Evolutionary conservation across 2,329 filamentous ascomycete species (phyloP).

Genomic region (Apiospora hydei): DNA sequence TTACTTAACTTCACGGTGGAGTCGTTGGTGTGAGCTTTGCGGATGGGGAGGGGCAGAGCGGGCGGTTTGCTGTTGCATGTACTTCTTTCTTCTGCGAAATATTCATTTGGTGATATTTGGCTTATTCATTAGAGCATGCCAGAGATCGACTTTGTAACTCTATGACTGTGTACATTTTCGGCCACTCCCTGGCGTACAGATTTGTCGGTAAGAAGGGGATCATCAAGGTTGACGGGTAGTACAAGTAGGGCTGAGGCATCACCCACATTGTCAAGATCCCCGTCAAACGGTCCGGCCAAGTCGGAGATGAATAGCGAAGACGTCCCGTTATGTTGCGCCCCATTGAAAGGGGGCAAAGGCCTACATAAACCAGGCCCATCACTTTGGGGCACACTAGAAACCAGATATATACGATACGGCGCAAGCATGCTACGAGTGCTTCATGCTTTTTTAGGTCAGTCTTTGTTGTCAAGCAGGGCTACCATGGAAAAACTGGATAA

Average conservation of each 20-base stretch:
- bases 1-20: not conserved
- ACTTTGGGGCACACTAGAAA: not conserved
- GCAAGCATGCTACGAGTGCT: too few relatives aligned
- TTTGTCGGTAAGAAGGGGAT: not conserved
- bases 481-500: too few relatives aligned
- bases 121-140: too few relatives aligned
- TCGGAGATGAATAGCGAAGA: not conserved
- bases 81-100: not conserved
- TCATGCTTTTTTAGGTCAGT: too few relatives aligned
- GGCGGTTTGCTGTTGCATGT: not conserved
- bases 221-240: not conserved
- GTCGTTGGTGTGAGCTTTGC: not conserved
- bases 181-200: not conserved
- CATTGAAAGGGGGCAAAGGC: too few relatives aligned
- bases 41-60: not conserved
- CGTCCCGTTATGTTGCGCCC: not conserved
- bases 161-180: too few relatives aligned
- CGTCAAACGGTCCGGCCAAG: not conserved
- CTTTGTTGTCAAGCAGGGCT: too few relatives aligned
- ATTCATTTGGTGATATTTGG: not conserved
- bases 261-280: not conserved
- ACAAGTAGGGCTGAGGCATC: not conserved
- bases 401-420: too few relatives aligned
- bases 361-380: not conserved
- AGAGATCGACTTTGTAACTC: too few relatives aligned